Evolutionary conservation across 2,329 filamentous ascomycete genomes (phyloP).

Genomic region (Pestalotiopsis sp.): DNA sequence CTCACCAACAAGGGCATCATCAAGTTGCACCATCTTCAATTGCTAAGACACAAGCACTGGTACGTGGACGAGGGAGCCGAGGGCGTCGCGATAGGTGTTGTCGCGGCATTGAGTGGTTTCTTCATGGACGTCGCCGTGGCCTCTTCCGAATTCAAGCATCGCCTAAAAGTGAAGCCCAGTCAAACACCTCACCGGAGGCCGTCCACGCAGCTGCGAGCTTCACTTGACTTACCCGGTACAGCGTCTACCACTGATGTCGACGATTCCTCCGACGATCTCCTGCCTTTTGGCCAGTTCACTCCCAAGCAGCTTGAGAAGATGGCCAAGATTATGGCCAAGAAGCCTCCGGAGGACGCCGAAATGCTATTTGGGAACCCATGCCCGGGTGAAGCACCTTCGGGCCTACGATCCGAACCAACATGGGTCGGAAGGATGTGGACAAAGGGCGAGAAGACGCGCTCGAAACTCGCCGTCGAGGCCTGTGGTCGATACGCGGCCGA

Average conservation of each 20-base stretch:
- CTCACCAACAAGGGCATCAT: conserved; percentile 66
- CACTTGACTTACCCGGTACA: neutral
- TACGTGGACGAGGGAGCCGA: conserved; percentile 15
- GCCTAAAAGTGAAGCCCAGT: neutral
- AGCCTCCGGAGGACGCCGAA: neutral
- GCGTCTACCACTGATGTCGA: neutral
- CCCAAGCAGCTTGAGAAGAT: conserved; percentile 1
- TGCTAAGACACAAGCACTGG: conserved; percentile 36
- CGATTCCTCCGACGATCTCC: neutral
- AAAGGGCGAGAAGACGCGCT: neutral
- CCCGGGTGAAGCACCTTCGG: neutral
- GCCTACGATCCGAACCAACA: neutral
- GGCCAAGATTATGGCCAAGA: neutral
- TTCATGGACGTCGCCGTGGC: conserved; percentile 1
- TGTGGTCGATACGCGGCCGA: neutral
- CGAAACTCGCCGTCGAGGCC: neutral
- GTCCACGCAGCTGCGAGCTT: neutral
- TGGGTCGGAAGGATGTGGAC: neutral
- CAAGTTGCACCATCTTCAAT: conserved; percentile 71
- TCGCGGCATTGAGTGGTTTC: neutral
- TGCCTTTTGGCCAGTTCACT: neutral
- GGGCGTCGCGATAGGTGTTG: neutral
- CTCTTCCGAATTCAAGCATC: neutral
- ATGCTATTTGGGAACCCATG: neutral
- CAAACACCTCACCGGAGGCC: neutral